phyloP scores from a whole-genome alignment of 805 yeast genomes.

The Vanderwaltozyma polyspora region DNA sequence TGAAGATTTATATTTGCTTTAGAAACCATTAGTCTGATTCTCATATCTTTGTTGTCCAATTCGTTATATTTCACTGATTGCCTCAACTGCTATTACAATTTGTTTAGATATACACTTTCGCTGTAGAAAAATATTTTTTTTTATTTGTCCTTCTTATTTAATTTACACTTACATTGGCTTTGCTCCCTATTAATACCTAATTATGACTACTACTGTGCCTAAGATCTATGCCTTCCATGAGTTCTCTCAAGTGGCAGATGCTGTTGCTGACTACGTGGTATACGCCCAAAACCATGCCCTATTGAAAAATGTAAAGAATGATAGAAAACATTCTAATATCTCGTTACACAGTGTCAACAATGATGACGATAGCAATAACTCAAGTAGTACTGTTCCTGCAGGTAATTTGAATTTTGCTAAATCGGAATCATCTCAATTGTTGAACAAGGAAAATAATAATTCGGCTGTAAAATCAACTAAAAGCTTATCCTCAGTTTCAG shows the following conservation, averaged over 20 bases:
- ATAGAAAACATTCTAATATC: conserved; percentile 14
- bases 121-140: no score
- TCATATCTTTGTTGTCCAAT: no score
- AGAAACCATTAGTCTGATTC: no score
- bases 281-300: conserved; percentile 64
- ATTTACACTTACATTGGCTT: no score
- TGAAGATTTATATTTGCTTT: no score
- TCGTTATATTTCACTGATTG: no score
- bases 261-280: conserved; percentile 90
- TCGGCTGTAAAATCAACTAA: background rate
- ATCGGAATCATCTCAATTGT: background rate
- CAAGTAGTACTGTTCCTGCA: background rate
- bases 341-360: conserved; percentile 6
- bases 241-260: conserved; percentile 84
- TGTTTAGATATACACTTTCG: no score
- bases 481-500: background rate
- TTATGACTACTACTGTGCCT: conserved; percentile 89
- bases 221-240: conserved; percentile 87
- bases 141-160: no score
- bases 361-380: conserved; percentile 5
- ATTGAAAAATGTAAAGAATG: conserved; percentile 10
- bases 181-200: no score
- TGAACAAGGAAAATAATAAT: no score
- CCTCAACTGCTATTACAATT: no score
- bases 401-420: background rate